Base-by-base conservation (phyloP, 2,329 filamentous ascomycete species). In the Westerdykella sp. region DNA sequence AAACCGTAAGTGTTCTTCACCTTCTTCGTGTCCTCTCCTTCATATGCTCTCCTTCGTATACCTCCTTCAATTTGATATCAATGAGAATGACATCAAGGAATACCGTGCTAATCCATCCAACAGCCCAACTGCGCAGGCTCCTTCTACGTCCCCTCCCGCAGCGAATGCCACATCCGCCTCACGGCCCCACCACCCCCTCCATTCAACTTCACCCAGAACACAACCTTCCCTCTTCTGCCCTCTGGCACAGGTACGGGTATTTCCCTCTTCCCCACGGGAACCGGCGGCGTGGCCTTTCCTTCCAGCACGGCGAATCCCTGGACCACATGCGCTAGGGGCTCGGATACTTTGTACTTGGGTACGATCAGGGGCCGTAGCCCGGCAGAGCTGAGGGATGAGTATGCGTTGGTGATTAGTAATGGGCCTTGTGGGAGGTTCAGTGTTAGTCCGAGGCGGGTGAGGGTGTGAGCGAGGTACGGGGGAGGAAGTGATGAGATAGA, bases 101-200 rank as follows among this genome's bases (percentile, higher is more conserved):
- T 14, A 42, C n/a, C 11, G 3, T n/a, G 40, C 37, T 28, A 12
- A 32, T 36, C 37, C 21, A 42, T 30, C 14, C 15, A 36, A 10
- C 44, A 56, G 47, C 30, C 51, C 35, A 50, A 47, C 45, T 59
- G 57, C 50, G 53, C 57, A 4, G 56, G 54, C 5, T 56, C 54
- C 23, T 55, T 58, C 50, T 58, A 44, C 45, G 50, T 46, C 6
- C 54, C 56, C 11, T 47, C 45, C 14, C 14, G 39, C 9, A 6
- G n/a, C 9, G 39, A 55, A 44, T 61, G 57, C 51, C 54, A 54
- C 36, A 39, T 61, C 21, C 50, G 54, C 28, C 51, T 61, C 28
- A 56, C 54, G 3, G 42, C 50, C 15, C 16, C 40, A 10, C n/a
- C 32, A 11, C 16, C n/a, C 40, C 45, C 12, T 30, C 42, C 10